Conservation (phyloP, 306 rosid genomes). For the Oxytropis ochrocephala region DNA sequence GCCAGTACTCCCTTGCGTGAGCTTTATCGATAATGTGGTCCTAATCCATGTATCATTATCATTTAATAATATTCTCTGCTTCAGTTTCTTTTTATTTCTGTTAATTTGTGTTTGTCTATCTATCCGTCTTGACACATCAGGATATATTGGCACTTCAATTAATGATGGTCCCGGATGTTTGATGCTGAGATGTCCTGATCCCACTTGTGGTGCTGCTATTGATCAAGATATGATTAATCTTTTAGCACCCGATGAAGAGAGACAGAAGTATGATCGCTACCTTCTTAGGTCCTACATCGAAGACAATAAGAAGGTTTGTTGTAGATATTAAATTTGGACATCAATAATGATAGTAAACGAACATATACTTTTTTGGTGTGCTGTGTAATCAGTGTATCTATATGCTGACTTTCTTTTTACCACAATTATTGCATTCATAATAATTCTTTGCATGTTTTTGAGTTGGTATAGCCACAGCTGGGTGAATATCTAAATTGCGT, state of each 20-base stretch:
- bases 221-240: slow-evolving; percentile 59
- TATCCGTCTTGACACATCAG: slow-evolving; percentile 16
- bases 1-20: neutral
- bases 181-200: slow-evolving; percentile 75
- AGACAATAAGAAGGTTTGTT: slow-evolving; percentile 53
- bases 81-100: neutral
- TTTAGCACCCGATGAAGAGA: slow-evolving; percentile 42
- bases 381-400: neutral
- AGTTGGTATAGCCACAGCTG: neutral
- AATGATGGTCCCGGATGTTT: slow-evolving; percentile 82
- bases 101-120: neutral
- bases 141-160: slow-evolving; percentile 63
- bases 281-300: slow-evolving; percentile 73
- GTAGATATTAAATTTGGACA: neutral
- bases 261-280: slow-evolving; percentile 54
- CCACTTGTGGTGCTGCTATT: slow-evolving; percentile 64
- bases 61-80: neutral
- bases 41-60: neutral
- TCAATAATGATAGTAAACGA: neutral
- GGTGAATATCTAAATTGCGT: neutral
- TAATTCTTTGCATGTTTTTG: neutral
- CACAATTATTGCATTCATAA: neutral
- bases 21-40: neutral
- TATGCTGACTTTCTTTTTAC: neutral
- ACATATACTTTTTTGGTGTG: neutral